Evolutionary conservation across 345 rosid genomes (phyloP).

Genomic region (Nephelium lappaceum): DNA sequence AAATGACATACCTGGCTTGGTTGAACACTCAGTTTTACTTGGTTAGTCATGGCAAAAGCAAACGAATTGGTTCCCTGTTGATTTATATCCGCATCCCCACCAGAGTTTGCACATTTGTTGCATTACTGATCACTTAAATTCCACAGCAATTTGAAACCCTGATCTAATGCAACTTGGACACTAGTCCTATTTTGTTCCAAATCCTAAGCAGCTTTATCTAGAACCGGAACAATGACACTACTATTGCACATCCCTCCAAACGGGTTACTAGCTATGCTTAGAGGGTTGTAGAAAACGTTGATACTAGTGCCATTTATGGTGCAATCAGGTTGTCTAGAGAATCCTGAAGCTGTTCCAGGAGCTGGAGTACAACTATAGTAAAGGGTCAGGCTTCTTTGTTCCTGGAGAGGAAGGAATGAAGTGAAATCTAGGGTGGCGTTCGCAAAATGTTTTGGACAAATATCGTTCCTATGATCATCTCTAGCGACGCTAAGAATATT

Average conservation of each 20-base stretch:
- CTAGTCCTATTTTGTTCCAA: not conserved
- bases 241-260: not conserved
- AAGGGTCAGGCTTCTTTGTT: conserved; percentile 16
- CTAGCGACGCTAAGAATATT: conserved; percentile 24
- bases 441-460: not conserved
- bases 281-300: not conserved
- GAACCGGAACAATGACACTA: conserved; percentile 17
- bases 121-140: conserved; percentile 2
- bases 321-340: not conserved
- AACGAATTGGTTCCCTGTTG: not conserved
- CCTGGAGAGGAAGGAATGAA: not conserved
- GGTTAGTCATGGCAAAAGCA: conserved; percentile 30
- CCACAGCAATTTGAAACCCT: conserved; percentile 29
- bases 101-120: conserved; percentile 11
- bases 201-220: conserved; percentile 17
- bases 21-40: conserved; percentile 13
- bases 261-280: not conserved
- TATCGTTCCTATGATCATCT: conserved; percentile 24
- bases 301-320: not conserved
- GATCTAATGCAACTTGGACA: conserved; percentile 7
- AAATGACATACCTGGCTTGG: conserved; percentile 19
- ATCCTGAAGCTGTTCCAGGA: not conserved
- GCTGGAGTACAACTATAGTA: not conserved
- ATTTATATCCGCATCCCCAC: conserved; percentile 19
- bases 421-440: conserved; percentile 14